phyloP scores from a whole-genome alignment of 768 basidiomycete species.

The Agrocybe praecox region DNA sequence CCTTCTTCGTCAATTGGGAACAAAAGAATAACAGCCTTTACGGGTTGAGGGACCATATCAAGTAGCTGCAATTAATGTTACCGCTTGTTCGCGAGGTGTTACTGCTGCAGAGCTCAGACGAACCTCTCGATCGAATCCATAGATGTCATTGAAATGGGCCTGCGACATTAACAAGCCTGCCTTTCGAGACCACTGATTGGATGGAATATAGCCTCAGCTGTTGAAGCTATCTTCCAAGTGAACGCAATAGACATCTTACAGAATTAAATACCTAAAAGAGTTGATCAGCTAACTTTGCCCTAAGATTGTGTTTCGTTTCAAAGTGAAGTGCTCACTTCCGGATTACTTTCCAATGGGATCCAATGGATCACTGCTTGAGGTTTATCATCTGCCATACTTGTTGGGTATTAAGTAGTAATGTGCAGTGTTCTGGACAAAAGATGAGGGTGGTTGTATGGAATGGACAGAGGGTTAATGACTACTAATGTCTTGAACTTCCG shows the following conservation, averaged over 20 bases:
- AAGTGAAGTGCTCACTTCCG: slow-evolving; percentile 28
- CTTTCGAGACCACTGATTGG: slow-evolving; percentile 63
- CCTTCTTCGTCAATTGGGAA: slow-evolving; percentile 71
- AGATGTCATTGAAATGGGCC: slow-evolving; percentile 69
- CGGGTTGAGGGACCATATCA: slow-evolving; percentile 66
- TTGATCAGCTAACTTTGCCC: slow-evolving; percentile 1
- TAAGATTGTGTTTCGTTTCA: background rate
- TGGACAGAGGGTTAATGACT: too few species aligned
- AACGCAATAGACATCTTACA: slow-evolving; percentile 27
- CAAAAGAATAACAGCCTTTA: slow-evolving; percentile 82
- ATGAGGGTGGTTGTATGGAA: too few species aligned
- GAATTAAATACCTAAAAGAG: slow-evolving; percentile 46
- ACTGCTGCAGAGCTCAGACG: slow-evolving; percentile 5
- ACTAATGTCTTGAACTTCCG: too few species aligned
- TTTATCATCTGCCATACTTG: slow-evolving; percentile 10
- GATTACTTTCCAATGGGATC: slow-evolving; percentile 85
- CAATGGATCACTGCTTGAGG: slow-evolving; percentile 42
- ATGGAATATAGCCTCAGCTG: background rate
- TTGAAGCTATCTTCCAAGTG: background rate
- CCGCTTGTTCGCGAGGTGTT: background rate
- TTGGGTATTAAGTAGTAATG: too few species aligned
- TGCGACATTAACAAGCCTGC: slow-evolving; percentile 58
- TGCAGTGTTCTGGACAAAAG: too few species aligned
- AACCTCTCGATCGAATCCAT: slow-evolving; percentile 71
- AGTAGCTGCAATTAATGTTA: slow-evolving; percentile 53